Percentiles rank a stretch among this genome's conserved stretches.
Conservation (phyloP, 805 yeast genomes). For the Lipomyces mesembrius region DNA sequence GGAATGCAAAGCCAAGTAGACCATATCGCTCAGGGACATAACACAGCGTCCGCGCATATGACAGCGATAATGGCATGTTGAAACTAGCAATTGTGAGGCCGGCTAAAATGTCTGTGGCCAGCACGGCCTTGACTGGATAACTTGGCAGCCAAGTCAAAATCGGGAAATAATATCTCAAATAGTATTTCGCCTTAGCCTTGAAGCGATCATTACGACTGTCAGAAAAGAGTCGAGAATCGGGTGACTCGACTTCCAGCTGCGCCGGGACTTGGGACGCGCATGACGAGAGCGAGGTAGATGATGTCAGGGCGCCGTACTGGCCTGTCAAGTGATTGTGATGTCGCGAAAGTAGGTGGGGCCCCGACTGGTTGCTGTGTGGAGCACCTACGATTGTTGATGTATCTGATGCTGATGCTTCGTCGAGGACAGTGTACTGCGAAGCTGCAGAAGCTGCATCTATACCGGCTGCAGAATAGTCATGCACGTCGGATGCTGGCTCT, state of each 20-base stretch:
- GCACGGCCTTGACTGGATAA: constrained; percentile 46
- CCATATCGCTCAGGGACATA: constrained; percentile 84
- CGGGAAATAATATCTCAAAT: constrained; percentile 59
- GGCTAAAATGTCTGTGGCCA: constrained; percentile 72
- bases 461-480: constrained; percentile 4
- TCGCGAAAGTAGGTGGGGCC: constrained; percentile 20
- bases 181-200: constrained; percentile 37
- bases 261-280: constrained; percentile 21
- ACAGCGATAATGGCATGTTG: constrained; percentile 86
- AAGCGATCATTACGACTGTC: constrained; percentile 32
- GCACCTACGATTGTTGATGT: constrained; percentile 35
- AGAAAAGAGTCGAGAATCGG: constrained; percentile 32
- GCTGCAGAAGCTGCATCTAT: too few relatives aligned
- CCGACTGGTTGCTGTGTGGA: constrained; percentile 30
- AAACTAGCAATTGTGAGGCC: constrained; percentile 88
- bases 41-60: constrained; percentile 81
- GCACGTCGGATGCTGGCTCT: background rate
- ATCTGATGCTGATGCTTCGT: constrained; percentile 26
- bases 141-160: constrained; percentile 58
- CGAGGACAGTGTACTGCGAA: constrained; percentile 30
- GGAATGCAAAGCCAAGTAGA: constrained; percentile 71
- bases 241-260: constrained; percentile 17
- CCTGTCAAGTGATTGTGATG: constrained; percentile 10
- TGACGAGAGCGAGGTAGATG: constrained; percentile 31
- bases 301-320: constrained; percentile 32